phyloP scores from a whole-genome alignment of 495 filamentous ascomycete species.

The Filosporella fistucella region DNA sequence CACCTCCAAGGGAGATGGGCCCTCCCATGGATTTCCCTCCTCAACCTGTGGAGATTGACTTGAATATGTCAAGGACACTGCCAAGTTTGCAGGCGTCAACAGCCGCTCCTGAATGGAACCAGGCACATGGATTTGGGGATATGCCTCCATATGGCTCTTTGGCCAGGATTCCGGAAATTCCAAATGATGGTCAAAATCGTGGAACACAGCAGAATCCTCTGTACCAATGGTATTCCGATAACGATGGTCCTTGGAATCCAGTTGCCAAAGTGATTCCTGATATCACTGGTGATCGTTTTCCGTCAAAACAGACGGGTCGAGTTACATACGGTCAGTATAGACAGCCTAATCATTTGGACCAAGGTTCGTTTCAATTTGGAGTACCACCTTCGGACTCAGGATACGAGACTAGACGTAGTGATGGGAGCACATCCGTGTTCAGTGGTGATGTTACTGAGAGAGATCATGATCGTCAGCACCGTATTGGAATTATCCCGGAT shows the following conservation, averaged over 20 bases:
- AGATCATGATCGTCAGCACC: constrained; percentile 22
- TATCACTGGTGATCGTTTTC: constrained; percentile 16
- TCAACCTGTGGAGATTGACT: constrained; percentile 23
- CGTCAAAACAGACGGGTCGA: constrained; percentile 9
- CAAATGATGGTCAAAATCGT: not conserved
- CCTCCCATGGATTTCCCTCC: constrained; percentile 20
- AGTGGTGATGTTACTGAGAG: constrained; percentile 20
- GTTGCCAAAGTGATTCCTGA: constrained; percentile 13
- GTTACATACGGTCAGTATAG: constrained; percentile 17
- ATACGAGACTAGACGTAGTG: constrained; percentile 45
- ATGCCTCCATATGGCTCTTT: constrained; percentile 6
- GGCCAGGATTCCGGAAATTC: not conserved
- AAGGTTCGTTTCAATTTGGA: constrained; percentile 46
- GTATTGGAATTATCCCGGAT: constrained; percentile 16
- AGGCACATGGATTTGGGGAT: constrained; percentile 14
- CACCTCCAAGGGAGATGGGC: constrained; percentile 19
- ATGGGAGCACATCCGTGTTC: constrained; percentile 18
- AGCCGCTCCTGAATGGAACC: constrained; percentile 11
- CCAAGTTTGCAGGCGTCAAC: constrained; percentile 17
- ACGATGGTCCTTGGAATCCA: constrained; percentile 36
- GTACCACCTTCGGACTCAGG: constrained; percentile 55
- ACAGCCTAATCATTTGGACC: constrained; percentile 44
- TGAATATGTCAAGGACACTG: constrained; percentile 15
- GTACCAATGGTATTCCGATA: constrained; percentile 29
- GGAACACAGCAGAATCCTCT: constrained; percentile 20